phyloP scores from a whole-genome alignment of 495 filamentous ascomycete species.

The Aspergillus nanangensis region DNA sequence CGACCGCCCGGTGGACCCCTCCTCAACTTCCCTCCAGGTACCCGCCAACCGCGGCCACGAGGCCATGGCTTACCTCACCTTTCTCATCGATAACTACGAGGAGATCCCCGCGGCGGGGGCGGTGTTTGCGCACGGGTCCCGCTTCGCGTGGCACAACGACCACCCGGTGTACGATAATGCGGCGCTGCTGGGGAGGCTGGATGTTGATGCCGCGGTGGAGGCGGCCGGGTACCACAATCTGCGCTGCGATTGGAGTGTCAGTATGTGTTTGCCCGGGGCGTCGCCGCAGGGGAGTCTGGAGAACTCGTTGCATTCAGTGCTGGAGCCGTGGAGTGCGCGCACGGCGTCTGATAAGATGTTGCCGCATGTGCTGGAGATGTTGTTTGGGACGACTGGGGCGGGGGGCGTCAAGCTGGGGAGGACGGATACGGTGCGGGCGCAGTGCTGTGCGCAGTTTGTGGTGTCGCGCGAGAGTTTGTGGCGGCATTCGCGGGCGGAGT shows the following conservation, averaged over 20 bases:
- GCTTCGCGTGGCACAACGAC: slow-evolving; percentile 45
- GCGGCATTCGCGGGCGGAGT: slow-evolving; percentile 34
- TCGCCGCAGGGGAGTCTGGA: slow-evolving; percentile 36
- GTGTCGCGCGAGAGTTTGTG: slow-evolving; percentile 29
- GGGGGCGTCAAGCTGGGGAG: not conserved
- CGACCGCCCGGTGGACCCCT: slow-evolving; percentile 37
- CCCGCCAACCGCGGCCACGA: slow-evolving; percentile 65
- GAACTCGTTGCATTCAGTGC: slow-evolving; percentile 26
- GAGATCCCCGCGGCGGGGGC: slow-evolving; percentile 43
- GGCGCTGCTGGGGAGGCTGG: slow-evolving; percentile 27
- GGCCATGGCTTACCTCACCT: slow-evolving; percentile 62
- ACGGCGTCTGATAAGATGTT: slow-evolving; percentile 33
- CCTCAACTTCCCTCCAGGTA: slow-evolving; percentile 39
- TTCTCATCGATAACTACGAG: slow-evolving; percentile 64
- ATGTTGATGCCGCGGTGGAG: slow-evolving; percentile 26
- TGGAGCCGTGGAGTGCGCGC: slow-evolving; percentile 37
- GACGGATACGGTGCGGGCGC: slow-evolving; percentile 31
- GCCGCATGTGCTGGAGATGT: slow-evolving; percentile 21
- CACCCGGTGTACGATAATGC: slow-evolving; percentile 36
- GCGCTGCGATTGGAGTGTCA: slow-evolving; percentile 42
- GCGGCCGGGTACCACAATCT: slow-evolving; percentile 40
- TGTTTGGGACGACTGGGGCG: slow-evolving; percentile 23
- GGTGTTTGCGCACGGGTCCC: slow-evolving; percentile 41
- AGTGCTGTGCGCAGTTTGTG: slow-evolving; percentile 46
- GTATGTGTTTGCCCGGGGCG: slow-evolving; percentile 27